Evolutionary conservation across 1,284 basidiomycete genomes (phyloP).

Genomic region (Flammula alnicola): DNA sequence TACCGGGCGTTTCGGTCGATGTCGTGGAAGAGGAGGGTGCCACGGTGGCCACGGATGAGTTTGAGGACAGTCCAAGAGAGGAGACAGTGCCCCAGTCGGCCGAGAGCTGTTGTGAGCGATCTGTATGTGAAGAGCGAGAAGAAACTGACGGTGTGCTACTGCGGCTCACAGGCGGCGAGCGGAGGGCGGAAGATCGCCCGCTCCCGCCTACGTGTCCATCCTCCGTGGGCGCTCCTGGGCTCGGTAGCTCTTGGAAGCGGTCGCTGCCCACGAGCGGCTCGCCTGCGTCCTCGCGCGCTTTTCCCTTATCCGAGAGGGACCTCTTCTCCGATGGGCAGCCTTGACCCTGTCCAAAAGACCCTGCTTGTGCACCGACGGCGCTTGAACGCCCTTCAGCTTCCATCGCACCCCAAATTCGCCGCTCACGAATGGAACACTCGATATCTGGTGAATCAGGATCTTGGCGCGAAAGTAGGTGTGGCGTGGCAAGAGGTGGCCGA

Average conservation of each 20-base stretch:
- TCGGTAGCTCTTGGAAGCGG: constrained; percentile 6
- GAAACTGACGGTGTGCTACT: constrained; percentile 18
- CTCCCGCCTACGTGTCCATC: constrained; percentile 13
- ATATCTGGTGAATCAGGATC: constrained; percentile 72
- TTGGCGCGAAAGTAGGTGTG: constrained; percentile 72
- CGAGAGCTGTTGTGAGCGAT: constrained; percentile 21
- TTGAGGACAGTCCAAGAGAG: constrained; percentile 15
- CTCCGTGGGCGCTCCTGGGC: constrained; percentile 12
- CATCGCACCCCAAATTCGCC: constrained; percentile 79
- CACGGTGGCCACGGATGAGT: constrained; percentile 23
- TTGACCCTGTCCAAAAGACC: constrained; percentile 34
- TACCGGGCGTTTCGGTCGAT: constrained; percentile 14
- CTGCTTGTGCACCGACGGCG: constrained; percentile 41
- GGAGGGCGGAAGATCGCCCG: too few species aligned
- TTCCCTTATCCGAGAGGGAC: constrained; percentile 32
- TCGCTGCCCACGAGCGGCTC: constrained; percentile 12
- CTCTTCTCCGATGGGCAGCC: constrained; percentile 27
- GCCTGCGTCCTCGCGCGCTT: constrained; percentile 28
- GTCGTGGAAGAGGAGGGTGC: constrained; percentile 17
- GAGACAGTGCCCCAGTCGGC: constrained; percentile 16
- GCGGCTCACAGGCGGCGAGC: background rate
- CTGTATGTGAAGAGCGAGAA: constrained; percentile 17
- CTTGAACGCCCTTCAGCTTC: constrained; percentile 72
- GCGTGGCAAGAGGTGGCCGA: constrained; percentile 56
- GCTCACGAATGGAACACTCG: constrained; percentile 74